Base-by-base conservation (phyloP, 2,329 filamentous ascomycete species). In the Xylaria digitata region DNA sequence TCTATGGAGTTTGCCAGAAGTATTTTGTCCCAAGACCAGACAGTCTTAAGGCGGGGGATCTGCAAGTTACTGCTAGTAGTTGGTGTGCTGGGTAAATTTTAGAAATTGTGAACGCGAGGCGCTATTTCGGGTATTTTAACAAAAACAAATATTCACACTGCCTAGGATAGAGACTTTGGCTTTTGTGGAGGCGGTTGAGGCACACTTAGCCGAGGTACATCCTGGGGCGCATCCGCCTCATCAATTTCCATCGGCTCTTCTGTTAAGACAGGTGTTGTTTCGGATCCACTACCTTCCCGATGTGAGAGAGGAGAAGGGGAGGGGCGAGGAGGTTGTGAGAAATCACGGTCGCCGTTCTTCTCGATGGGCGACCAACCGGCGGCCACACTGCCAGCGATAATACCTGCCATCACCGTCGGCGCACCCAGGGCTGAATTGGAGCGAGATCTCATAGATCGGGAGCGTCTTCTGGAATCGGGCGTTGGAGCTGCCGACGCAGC, bases 331-430 rank as follows among this genome's bases (percentile, higher is more conserved):
- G 77, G 75, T 60, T 77, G 75, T 19, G 73, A 74, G 61, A 80
- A 80, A 57, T 80, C 79, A 32, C 77, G 74, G 6, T 76, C 74
- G 57, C 78, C 80, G 19, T 72, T 75, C 55, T 78, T 80, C 66
- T 90, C 89, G 61, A 89, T 86, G 0, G 92, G 92, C 54, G 90
- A 92, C 91, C 91, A 94, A 34, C 90, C 90, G 15, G 89, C 91
- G 40, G 89, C 91, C 40, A 94, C 87, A 74, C 90, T 90, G 49
- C 91, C 92, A 8, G 91, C 92, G 56, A 94, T 88, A 65, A 94
- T 90, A 67, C 92, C 92, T n/a, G 92, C 90, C 92, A 94, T 94
- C 67, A 93, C 91, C 7, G 90, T 89, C 1, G 91, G 89, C 1
- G 91, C 90, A 11, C 89, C 91, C 11, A 94, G 84, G 1, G 90